Percentiles rank a stretch among this genome's conserved stretches.
Evolutionary conservation across 2,329 filamentous ascomycete species (phyloP).

Genomic region (Aspergillus sp.): DNA sequence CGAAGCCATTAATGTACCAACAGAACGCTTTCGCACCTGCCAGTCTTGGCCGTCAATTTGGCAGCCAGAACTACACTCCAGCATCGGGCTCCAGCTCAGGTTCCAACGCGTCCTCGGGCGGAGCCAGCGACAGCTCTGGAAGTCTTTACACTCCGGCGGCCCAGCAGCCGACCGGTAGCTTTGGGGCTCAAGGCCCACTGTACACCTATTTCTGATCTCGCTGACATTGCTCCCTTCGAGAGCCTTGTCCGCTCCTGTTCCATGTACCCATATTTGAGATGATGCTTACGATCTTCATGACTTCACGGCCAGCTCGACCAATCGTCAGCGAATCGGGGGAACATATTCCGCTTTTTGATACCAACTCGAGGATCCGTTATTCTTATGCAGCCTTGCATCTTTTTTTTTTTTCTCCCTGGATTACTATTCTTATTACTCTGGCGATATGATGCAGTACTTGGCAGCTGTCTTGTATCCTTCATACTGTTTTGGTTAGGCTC

Average conservation of each 20-base stretch:
- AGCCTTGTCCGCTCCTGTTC: constrained; percentile 14
- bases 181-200: constrained; percentile 22
- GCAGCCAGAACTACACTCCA: constrained; percentile 18
- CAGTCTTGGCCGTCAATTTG: constrained; percentile 19
- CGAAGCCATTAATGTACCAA: constrained; percentile 26
- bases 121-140: constrained; percentile 20
- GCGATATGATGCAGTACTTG: constrained; percentile 12
- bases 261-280: constrained; percentile 32
- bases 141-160: constrained; percentile 24
- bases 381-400: constrained; percentile 15
- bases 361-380: constrained; percentile 15
- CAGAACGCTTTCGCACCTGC: constrained; percentile 18
- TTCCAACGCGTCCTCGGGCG: constrained; percentile 21
- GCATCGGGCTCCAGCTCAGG: constrained; percentile 12
- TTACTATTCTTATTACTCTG: constrained; percentile 10
- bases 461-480: constrained; percentile 17
- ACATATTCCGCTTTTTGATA: constrained; percentile 11
- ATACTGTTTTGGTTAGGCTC: not conserved
- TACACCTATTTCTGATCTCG: constrained; percentile 28
- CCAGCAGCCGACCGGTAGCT: constrained; percentile 21
- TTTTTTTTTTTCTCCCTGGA: constrained; percentile 14
- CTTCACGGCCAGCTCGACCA: constrained; percentile 19
- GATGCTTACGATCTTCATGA: constrained; percentile 31
- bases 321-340: constrained; percentile 20
- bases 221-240: constrained; percentile 7